Evolutionary conservation across 2,329 filamentous ascomycete genomes (phyloP), one percentile per base, ranked within the genome.

Genomic region (Acephala macrosclerotiorum): DNA sequence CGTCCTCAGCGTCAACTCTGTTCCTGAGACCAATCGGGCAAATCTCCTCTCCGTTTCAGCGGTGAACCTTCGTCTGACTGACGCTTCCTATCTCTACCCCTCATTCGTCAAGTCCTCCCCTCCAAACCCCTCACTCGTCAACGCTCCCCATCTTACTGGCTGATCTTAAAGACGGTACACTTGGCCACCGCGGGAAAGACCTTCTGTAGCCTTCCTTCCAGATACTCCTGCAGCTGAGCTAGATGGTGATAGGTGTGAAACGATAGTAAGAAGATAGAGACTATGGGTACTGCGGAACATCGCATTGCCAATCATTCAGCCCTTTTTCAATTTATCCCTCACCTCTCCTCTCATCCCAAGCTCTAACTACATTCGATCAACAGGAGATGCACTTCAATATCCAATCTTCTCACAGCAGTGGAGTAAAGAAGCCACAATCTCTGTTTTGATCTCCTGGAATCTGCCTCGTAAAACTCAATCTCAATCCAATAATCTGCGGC

Each of bases 131-230:
- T 49, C 45, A 18, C 40, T 33, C 4, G 29, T 29, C 33, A 55
- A 18, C 33, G n/a, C 26, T 26, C 49, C n/a, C 49, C 49, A 55
- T 55, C 49, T 55, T 25, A 55, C 49, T 29, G n/a, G 25, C 49
- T 16, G 26, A 55, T 29, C 16, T 25, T 29, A 29, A 29, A 35
- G 55, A 36, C 16, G 16, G 6, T 3, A 55, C 12, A 4, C 18
- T 58, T 42, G 58, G 42, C 25, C 36, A 51, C 35, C 58, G 58
- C 38, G 58, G 58, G 42, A 51, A 51, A 42, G 38, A 26, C 60
- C 51, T 62, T 58, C 60, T 62, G 36, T 57, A 49, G 49, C 36
- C 60, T 62, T 62, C 60, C 56, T 36, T 49, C 25, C 20, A 25
- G 20, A 25, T 16, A 35, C 58, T 49, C 42, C 45, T 33, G 58